Evolutionary conservation across 2,329 filamentous ascomycete genomes (phyloP).

Genomic region (Colletotrichum cuscutae): DNA sequence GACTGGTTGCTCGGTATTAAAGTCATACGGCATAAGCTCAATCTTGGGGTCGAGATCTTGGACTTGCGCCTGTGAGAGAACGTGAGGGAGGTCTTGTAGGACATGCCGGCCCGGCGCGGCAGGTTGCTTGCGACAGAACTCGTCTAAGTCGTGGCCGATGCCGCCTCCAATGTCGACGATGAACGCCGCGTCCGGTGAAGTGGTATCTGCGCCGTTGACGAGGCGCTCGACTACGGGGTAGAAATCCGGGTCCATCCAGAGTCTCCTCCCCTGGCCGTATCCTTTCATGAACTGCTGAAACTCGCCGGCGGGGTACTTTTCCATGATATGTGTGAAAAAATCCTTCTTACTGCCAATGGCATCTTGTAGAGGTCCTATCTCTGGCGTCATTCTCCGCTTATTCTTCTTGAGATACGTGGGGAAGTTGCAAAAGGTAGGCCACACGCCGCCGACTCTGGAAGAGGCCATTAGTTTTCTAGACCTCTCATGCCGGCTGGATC

Average conservation of each 20-base stretch:
- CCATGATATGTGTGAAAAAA: conserved; percentile 28
- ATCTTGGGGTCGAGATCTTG: conserved; percentile 34
- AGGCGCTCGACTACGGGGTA: conserved; percentile 41
- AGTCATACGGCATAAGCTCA: conserved; percentile 44
- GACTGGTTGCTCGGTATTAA: conserved; percentile 19
- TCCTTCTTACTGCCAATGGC: neutral
- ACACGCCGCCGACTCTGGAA: conserved; percentile 10
- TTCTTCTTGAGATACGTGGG: conserved; percentile 23
- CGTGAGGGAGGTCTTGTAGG: conserved; percentile 39
- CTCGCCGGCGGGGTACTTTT: conserved; percentile 9
- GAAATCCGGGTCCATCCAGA: conserved; percentile 26
- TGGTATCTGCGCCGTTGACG: conserved; percentile 36
- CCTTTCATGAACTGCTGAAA: conserved; percentile 13
- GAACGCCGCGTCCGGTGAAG: neutral
- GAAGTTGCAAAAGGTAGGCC: conserved; percentile 21
- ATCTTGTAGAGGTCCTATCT: conserved; percentile 5
- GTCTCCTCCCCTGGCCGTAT: conserved; percentile 17
- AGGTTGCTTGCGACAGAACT: conserved; percentile 37
- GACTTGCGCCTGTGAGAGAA: conserved; percentile 39
- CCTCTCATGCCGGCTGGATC: neutral
- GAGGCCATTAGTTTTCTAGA: neutral
- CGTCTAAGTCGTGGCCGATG: conserved; percentile 39
- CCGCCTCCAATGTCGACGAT: conserved; percentile 41
- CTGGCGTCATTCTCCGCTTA: neutral
- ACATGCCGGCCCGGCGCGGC: conserved; percentile 37